A percentile compares a stretch with the other conserved stretches of the same genome.
Evolutionary conservation across 1,139 yeast species (phyloP).

Genomic region (Yamadazyma diospyri): DNA sequence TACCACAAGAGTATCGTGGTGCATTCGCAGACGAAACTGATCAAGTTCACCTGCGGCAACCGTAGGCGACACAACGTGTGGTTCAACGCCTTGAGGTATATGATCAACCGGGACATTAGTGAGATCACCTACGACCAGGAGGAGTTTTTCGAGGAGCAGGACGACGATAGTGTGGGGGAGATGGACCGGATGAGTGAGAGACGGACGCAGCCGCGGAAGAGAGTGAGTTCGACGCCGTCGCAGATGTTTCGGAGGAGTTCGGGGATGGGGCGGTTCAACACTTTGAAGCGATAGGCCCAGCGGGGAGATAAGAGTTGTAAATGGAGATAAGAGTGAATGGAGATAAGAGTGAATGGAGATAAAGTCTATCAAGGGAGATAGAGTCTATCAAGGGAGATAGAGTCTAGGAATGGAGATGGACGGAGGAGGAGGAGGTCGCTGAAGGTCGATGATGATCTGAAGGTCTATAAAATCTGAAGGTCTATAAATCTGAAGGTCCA

Average conservation of each 20-base stretch:
- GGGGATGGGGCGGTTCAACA: constrained; percentile 20
- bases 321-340: too few species aligned
- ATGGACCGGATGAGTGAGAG: constrained; percentile 20
- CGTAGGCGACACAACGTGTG: constrained; percentile 88
- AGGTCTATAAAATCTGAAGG: too few species aligned
- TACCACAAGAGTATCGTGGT: constrained; percentile 82
- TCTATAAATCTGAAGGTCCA: too few species aligned
- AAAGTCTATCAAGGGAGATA: too few species aligned
- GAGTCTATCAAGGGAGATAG: too few species aligned
- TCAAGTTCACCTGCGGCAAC: constrained; percentile 84
- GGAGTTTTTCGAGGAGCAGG: constrained; percentile 18
- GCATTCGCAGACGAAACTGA: constrained; percentile 61
- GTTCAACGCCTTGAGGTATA: constrained; percentile 79
- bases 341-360: too few species aligned
- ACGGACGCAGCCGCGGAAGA: constrained; percentile 29
- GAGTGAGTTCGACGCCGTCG: constrained; percentile 24
- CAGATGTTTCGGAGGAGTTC: constrained; percentile 18
- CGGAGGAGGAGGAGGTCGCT: too few species aligned
- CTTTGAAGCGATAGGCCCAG: constrained; percentile 17
- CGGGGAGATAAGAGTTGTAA: too few species aligned
- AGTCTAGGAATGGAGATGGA: too few species aligned
- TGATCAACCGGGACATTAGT: constrained; percentile 66
- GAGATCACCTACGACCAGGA: constrained; percentile 49
- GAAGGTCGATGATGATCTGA: too few species aligned
- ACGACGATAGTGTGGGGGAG: constrained; percentile 13